Conservation (phyloP, 176 grass and related monocot species). For the Oryza officinalis region DNA sequence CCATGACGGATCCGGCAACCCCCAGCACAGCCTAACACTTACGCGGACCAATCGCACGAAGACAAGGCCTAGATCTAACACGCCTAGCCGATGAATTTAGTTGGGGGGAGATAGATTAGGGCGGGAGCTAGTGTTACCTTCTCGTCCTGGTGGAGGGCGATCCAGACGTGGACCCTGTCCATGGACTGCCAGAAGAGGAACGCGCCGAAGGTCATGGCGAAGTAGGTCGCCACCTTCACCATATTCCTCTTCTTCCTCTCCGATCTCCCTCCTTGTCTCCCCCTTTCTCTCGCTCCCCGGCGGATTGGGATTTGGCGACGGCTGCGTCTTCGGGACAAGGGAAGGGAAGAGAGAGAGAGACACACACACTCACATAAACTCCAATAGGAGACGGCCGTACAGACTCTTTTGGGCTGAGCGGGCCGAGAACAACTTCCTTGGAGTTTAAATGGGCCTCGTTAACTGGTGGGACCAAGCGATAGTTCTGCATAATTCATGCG, state of each 20-base stretch:
- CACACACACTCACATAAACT: neutral
- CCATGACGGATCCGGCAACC: neutral
- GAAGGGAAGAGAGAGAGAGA: neutral
- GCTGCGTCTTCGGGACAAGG: slow-evolving; percentile 16
- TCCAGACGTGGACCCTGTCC: slow-evolving; percentile 89
- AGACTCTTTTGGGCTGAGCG: neutral
- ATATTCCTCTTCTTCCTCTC: slow-evolving; percentile 37
- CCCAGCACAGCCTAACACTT: neutral
- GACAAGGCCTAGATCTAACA: slow-evolving; percentile 24
- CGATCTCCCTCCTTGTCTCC: slow-evolving; percentile 7
- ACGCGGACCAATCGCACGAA: neutral
- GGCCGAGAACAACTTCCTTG: neutral
- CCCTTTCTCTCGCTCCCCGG: neutral
- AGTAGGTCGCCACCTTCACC: slow-evolving; percentile 92
- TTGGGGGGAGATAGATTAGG: neutral
- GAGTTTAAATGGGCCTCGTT: neutral
- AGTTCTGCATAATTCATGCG: neutral
- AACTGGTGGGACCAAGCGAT: neutral
- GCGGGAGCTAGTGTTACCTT: slow-evolving; percentile 53
- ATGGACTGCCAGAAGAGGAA: slow-evolving; percentile 98
- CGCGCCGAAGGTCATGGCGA: slow-evolving; percentile 86
- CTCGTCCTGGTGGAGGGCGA: slow-evolving; percentile 95
- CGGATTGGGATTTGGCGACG: slow-evolving; percentile 37
- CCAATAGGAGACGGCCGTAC: neutral
- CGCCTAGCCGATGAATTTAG: neutral